A percentile compares a stretch with the other conserved stretches of the same genome.
These are phyloP conservation scores for Pezizomycotina sp. DNA, from an alignment of 2,329 filamentous ascomycete species.

Conservation along the genomic window DNA sequence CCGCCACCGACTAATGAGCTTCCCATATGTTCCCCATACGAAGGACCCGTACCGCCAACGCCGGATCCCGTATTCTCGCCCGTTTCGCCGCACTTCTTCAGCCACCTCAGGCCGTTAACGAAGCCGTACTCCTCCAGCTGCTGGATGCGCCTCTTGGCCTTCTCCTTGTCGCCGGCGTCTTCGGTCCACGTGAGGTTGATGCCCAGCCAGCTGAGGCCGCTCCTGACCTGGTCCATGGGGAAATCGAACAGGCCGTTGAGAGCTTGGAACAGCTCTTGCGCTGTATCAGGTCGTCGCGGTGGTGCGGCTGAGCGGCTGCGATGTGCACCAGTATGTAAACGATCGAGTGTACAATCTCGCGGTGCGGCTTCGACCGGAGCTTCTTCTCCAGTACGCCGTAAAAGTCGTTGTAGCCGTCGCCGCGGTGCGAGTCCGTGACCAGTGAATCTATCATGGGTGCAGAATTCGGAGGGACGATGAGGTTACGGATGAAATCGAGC, in stretches of 20 bases:
- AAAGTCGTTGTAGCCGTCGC: conserved; percentile 26
- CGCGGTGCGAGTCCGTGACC: conserved; percentile 40
- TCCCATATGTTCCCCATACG: no score
- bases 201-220: conserved; percentile 65
- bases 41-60: no score
- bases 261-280: conserved; percentile 55
- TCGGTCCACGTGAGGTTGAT: conserved; percentile 64
- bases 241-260: conserved; percentile 59
- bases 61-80: no score
- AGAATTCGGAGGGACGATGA: conserved; percentile 51
- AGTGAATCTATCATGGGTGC: conserved; percentile 69
- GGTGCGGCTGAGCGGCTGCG: conserved; percentile 60
- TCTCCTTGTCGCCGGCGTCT: conserved; percentile 53
- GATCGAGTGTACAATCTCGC: conserved; percentile 58
- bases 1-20: no score
- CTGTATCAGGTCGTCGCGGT: conserved; percentile 59
- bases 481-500: conserved; percentile 74
- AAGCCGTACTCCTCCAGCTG: conserved; percentile 59
- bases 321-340: conserved; percentile 77
- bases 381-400: conserved; percentile 16
- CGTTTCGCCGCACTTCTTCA: conserved; percentile 33
- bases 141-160: conserved; percentile 46
- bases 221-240: conserved; percentile 54
- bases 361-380: conserved; percentile 18
- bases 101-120: conserved; percentile 44